Base-by-base conservation (phyloP, 352 stramenopile genomes). In the Pythium guiyangense region DNA sequence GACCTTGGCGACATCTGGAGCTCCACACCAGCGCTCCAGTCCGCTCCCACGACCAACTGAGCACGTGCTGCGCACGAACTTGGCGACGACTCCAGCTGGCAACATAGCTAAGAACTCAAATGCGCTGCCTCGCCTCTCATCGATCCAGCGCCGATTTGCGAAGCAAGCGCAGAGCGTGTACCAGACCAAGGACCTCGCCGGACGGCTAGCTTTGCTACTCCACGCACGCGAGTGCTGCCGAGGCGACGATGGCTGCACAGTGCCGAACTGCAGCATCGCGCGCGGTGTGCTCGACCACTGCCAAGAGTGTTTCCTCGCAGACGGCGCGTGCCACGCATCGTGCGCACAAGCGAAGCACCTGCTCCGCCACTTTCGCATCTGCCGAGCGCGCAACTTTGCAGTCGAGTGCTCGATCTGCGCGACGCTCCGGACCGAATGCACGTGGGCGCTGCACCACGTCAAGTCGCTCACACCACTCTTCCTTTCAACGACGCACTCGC, bases 211-310 rank as follows among this genome's bases (percentile, higher is more conserved):
- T 18, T 55, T 81, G 37, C 64, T 81, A n/a, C 66, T 81, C 43
- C 72, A 81, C 48, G 69, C 72, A 22, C 72, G 69, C 44, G 72
- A 81, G 51, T 81, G 72, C 69, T 78, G 64, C 55, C 69, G 43
- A 9, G 53, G 47, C 34, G 43, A 59, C n/a, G 25, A 2, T 8
- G 47, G 55, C 5, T 81, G 72, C 48, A 54, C 52, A 25, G 57
- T 81, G 6, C 53, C 49, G 17, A 78, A 76, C 62, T 81, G 72
- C 53, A 58, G 60, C 46, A 71, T 81, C 29, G 72, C 72, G n/a
- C 69, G 72, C 25, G 72, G 72, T 52, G 69, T 81, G 51, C 67
- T 81, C 26, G 72, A 81, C 54, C 72, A 81, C 52, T 81, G 72
- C 63, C 72, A 81, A 44, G 72, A 81, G 62, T 81, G 69, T 44